Percentiles rank a stretch among this genome's conserved stretches.
Conservation (phyloP, 371 early-diverging fungal species). For the Zopfochytrium polystomum region DNA sequence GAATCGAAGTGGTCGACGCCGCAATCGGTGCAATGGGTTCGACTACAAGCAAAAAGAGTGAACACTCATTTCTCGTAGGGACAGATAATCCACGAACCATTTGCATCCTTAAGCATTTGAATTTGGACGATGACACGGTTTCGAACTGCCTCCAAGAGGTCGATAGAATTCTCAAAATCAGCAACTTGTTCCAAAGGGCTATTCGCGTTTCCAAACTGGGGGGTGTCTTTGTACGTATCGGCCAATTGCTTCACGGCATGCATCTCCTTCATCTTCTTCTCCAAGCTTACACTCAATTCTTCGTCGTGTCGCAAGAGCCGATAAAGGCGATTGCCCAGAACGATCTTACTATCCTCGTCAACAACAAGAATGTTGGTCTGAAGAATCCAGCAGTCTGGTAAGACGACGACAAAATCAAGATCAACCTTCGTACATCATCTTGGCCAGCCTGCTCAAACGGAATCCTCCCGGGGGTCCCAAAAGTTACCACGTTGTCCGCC, state of each 20-base stretch:
- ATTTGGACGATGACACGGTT: slow-evolving; percentile 28
- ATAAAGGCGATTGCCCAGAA: slow-evolving; percentile 39
- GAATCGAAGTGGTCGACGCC: slow-evolving; percentile 2
- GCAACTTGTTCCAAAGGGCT: slow-evolving; percentile 35
- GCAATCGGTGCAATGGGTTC: background rate
- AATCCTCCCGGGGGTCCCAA: slow-evolving; percentile 28
- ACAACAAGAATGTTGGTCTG: slow-evolving; percentile 30
- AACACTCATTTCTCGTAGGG: background rate
- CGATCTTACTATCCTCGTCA: slow-evolving; percentile 40
- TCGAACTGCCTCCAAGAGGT: slow-evolving; percentile 29
- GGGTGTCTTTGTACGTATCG: slow-evolving; percentile 34
- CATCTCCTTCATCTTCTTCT: slow-evolving; percentile 35
- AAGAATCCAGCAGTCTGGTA: background rate
- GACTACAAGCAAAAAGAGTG: background rate
- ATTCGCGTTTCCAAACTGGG: slow-evolving; percentile 36
- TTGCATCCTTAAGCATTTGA: slow-evolving; percentile 24
- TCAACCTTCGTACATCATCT: slow-evolving; percentile 26
- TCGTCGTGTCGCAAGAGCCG: slow-evolving; percentile 25
- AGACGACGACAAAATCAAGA: slow-evolving; percentile 1
- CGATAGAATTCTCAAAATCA: slow-evolving; percentile 40
- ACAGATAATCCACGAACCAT: background rate
- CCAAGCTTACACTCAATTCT: slow-evolving; percentile 21
- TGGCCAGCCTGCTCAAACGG: slow-evolving; percentile 29
- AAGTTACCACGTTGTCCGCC: slow-evolving; percentile 25
- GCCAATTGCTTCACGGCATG: slow-evolving; percentile 29